Base-by-base conservation (phyloP, 768 basidiomycete species). In the Amanita polypyramis region DNA sequence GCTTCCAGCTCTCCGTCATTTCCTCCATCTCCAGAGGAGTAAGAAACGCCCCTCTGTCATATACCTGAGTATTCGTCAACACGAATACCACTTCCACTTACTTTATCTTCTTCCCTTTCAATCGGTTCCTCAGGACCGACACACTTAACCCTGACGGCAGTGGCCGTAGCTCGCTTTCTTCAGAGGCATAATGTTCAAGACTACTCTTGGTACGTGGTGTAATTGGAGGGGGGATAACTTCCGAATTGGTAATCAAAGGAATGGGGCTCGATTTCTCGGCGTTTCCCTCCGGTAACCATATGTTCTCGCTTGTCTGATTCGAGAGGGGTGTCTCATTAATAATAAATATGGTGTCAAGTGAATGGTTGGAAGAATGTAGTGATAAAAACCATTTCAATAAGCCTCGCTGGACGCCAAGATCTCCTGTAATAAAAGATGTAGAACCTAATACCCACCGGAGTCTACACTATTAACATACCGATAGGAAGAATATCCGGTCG, bases 361-460 rank as follows among this genome's bases (percentile, higher is more conserved):
- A 58, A 56, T 77, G 68, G 2, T 66, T 59, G 3, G 78, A 68
- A 5, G 75, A 73, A 60, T 87, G 80, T 14, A 75, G 66, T 3
- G 81, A 70, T 25, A 85, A 64, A 58, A 79, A 73, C 85, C 85
- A 87, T 30, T 79, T 72, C 43, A 80, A 61, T 15, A 86, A 44
- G 17, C 85, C 85, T 15, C 80, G 70, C 57, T 94, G 89, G 0
- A 94, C 83, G 11, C 90, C 90, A 12, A 94, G 72, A 56, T 94
- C 91, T 6, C 89, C 83, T 83, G 59, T 43, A 8, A 9, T 7
- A 27, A 52, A 45, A 27, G 29, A 51, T 29, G 46, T 32, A 41
- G 53, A 42, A 4, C 43, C 4, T 27, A 20, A 27, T 25, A 38
- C 21, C 19, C 14, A 33, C 35, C 9, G 39, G 2, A 30, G 45